These are phyloP conservation scores for Clonostachys byssicola DNA, from an alignment of 2,329 filamentous ascomycete genomes.

Conservation along the genomic window DNA sequence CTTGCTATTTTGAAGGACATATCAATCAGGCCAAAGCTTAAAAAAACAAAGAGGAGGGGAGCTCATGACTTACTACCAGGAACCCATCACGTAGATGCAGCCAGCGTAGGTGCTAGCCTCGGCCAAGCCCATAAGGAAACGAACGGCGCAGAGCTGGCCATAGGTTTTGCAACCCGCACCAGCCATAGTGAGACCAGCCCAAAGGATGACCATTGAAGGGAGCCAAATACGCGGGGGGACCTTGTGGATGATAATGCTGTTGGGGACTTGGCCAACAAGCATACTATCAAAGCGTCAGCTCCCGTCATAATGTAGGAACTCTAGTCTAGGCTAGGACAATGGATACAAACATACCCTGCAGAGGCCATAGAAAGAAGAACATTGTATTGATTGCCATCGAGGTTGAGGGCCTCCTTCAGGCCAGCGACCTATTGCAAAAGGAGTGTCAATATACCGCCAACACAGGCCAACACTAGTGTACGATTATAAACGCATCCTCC, in stretches of 20 bases:
- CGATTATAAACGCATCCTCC: too few species aligned
- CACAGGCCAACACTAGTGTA: too few species aligned
- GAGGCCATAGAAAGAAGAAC: slow-evolving; percentile 15
- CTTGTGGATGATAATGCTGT: slow-evolving; percentile 55
- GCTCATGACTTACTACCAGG: slow-evolving; percentile 38
- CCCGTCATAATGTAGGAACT: not conserved
- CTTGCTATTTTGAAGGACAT: slow-evolving; percentile 13
- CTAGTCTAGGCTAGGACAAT: not conserved
- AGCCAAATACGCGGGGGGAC: slow-evolving; percentile 55
- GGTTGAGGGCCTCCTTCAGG: slow-evolving; percentile 33
- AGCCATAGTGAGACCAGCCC: slow-evolving; percentile 55
- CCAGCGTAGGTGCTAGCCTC: slow-evolving; percentile 20
- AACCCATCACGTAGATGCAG: slow-evolving; percentile 26
- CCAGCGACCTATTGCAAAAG: slow-evolving; percentile 25
- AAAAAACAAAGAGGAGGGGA: too few species aligned
- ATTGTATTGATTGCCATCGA: slow-evolving; percentile 32
- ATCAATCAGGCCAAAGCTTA: too few species aligned
- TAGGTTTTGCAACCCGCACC: slow-evolving; percentile 20
- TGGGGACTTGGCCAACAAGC: slow-evolving; percentile 50
- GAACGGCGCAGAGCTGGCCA: slow-evolving; percentile 16
- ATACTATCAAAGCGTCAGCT: slow-evolving; percentile 11
- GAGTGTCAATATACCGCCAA: not conserved
- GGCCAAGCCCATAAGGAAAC: slow-evolving; percentile 18
- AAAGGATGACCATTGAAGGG: slow-evolving; percentile 53
- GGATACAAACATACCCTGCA: slow-evolving; percentile 13